Conservation (phyloP, 768 basidiomycete species). For the Phylloporus sp. region DNA sequence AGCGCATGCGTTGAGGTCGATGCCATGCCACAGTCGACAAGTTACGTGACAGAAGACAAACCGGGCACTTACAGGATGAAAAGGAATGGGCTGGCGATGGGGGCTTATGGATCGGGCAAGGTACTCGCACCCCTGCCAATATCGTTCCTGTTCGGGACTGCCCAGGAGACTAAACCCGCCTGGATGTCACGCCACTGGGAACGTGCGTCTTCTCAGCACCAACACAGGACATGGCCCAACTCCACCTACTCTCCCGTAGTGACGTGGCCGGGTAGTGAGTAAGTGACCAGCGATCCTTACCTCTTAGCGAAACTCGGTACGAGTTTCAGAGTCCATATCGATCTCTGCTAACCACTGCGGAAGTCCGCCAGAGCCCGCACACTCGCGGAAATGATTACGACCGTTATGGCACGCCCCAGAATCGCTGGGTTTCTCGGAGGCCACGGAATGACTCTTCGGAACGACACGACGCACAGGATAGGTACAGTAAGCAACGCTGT, state of each 20-base stretch:
- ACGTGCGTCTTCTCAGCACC: conserved; percentile 16
- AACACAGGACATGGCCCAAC: conserved; percentile 14
- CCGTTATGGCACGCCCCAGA: too few species aligned
- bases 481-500: too few species aligned
- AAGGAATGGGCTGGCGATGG: conserved; percentile 1
- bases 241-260: conserved; percentile 15
- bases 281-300: not conserved
- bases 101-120: not conserved
- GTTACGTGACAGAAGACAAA: conserved; percentile 13
- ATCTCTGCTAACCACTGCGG: not conserved
- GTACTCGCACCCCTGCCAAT: conserved; percentile 1
- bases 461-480: too few species aligned
- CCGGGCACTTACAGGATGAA: not conserved
- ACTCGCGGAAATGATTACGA: too few species aligned
- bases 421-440: conserved; percentile 3
- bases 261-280: not conserved
- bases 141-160: not conserved
- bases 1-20: not conserved
- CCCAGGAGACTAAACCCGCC: not conserved
- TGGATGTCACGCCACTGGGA: conserved; percentile 22
- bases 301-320: not conserved
- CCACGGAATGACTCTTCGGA: not conserved
- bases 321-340: not conserved
- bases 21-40: not conserved
- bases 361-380: too few species aligned